A percentile compares a stretch with the other conserved stretches of the same genome.
Conservation (phyloP, 1,139 yeast species). For the Saccharomyces hybrid region DNA sequence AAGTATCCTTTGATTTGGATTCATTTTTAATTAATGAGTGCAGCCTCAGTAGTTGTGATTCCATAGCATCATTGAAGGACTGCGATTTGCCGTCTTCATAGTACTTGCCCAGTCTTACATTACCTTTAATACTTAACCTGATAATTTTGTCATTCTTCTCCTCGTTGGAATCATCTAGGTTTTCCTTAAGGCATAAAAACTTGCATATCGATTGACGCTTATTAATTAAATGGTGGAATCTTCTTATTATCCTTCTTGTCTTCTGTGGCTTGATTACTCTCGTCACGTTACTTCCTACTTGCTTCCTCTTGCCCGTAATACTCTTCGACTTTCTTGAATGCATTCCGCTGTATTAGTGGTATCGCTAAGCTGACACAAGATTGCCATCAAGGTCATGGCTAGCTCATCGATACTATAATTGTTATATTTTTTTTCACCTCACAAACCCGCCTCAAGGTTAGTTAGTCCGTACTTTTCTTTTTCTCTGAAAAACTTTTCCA, state of each 20-base stretch:
- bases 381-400: background rate
- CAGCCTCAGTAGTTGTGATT: conserved; percentile 12
- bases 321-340: conserved; percentile 20
- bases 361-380: background rate
- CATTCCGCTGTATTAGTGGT: conserved; percentile 8
- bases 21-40: conserved; percentile 7
- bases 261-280: conserved; percentile 53
- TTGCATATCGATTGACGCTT: conserved; percentile 38
- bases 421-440: background rate
- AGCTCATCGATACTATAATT: background rate
- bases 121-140: background rate
- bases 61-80: conserved; percentile 6
- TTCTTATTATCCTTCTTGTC: conserved; percentile 58
- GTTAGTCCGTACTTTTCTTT: background rate
- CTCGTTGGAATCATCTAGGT: conserved; percentile 15
- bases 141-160: conserved; percentile 31
- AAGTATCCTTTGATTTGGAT: conserved; percentile 4
- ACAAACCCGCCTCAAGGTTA: background rate
- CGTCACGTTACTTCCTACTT: conserved; percentile 19
- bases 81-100: background rate
- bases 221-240: conserved; percentile 59
- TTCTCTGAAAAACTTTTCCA: background rate
- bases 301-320: conserved; percentile 34
- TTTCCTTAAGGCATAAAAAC: conserved; percentile 19
- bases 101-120: background rate